These are phyloP conservation scores for Cylindrotheca closterium DNA, from an alignment of 108 stramenopile species.

Conservation along the genomic window DNA sequence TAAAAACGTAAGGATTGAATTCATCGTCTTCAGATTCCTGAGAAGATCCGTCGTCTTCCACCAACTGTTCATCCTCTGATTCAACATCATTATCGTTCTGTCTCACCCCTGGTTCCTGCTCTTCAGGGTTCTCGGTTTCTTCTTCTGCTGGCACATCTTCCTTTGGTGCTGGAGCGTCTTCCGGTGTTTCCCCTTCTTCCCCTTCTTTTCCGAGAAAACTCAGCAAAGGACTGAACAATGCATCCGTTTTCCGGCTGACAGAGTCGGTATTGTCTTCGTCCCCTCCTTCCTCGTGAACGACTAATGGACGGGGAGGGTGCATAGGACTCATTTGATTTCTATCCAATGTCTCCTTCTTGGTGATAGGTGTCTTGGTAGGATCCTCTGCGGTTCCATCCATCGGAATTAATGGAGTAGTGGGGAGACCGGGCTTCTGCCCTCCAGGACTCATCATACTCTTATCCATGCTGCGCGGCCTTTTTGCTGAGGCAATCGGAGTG, in stretches of 20 bases:
- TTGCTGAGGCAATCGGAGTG: conserved; percentile 71
- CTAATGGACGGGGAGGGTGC: conserved; percentile 58
- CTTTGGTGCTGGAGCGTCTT: neutral
- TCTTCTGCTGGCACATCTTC: conserved; percentile 11
- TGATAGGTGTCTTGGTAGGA: conserved; percentile 18
- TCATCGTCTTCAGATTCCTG: conserved; percentile 71
- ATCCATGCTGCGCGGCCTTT: conserved; percentile 49
- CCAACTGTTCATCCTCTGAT: conserved; percentile 11
- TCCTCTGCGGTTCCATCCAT: conserved; percentile 2
- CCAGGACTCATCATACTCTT: conserved; percentile 17
- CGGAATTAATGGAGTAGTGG: conserved; percentile 15
- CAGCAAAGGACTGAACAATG: conserved; percentile 79
- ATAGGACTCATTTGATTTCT: conserved; percentile 54
- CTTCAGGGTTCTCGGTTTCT: conserved; percentile 34
- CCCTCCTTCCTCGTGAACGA: conserved; percentile 30
- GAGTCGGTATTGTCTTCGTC: conserved; percentile 32
- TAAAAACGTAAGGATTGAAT: conserved; percentile 97
- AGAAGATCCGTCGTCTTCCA: conserved; percentile 27
- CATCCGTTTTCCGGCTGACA: conserved; percentile 57
- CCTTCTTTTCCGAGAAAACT: conserved; percentile 41
- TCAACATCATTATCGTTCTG: conserved; percentile 18
- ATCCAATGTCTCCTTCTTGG: conserved; percentile 26
- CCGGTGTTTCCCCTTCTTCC: conserved; percentile 26
- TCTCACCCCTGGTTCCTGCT: conserved; percentile 8
- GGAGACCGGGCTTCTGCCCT: conserved; percentile 5